Evolutionary conservation across 441 rosid species (phyloP), one percentile per base, ranked within the genome.

Genomic region (Aleurites moluccanus): DNA sequence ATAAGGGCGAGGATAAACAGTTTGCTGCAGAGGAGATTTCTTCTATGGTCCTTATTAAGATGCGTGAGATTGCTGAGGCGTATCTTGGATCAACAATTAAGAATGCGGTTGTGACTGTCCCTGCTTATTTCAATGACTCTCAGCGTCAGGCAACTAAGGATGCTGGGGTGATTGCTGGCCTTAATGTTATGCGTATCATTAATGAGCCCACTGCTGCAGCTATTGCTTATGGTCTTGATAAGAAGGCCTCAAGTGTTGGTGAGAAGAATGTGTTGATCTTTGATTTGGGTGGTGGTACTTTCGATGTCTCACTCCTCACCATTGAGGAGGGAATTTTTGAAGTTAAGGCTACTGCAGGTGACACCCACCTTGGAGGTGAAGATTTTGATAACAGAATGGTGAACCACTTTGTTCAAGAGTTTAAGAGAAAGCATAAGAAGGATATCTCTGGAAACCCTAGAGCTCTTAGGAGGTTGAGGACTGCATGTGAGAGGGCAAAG

Each of bases 121-220:
- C 92, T 0, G 91, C 92, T 2, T 85, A 91, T 75, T 89, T 89
- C 81, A 89, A 89, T 59, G 93, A 91, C 75, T 91, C 90, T 2
- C 92, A 86, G 81, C 85, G 91, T 45, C 93, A 88, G 40, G 93
- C 91, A 0, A 88, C 93, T 0, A 91, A 89, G 82, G 93, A 91
- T 65, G 93, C 92, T 4, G 88, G 93, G 16, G 92, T 88, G 3
- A 90, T 91, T 40, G 75, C 92, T 64, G 92, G 91, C 27, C 85
- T 91, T 55, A 88, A 91, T 55, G 93, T 91, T 10, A 78, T 88
- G 91, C 83, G 89, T 47, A 89, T 89, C 14, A 89, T 91, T 71
- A 89, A 89, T 28, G 97, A 91, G 84, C 94, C 94, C 0, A 88
- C 92, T 0, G 94, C 90, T 3, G 94, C 94, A 3, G 92, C 94